A percentile compares a stretch with the other conserved stretches of the same genome.
Conservation (phyloP, 2,329 filamentous ascomycete species). For the Aspergillus latus region DNA sequence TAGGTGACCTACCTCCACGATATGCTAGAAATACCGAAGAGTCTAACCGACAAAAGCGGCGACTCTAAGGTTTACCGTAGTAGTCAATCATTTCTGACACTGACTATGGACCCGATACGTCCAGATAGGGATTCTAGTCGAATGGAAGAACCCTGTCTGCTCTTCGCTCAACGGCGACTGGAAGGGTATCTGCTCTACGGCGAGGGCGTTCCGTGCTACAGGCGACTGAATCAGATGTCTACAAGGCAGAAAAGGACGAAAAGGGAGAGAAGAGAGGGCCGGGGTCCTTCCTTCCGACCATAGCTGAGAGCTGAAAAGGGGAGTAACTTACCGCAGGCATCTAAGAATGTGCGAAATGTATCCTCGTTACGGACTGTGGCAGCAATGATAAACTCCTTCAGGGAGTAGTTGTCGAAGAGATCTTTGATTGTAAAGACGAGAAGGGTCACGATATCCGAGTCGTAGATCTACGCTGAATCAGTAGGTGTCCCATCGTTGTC, state of each 20-base stretch:
- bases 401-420: constrained; percentile 55
- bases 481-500: not conserved
- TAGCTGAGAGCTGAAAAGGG: not conserved
- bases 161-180: constrained; percentile 42
- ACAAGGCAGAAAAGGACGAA: not conserved
- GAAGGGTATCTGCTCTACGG: constrained; percentile 42
- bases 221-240: constrained; percentile 4
- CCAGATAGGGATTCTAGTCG: constrained; percentile 38
- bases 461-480: constrained; percentile 55
- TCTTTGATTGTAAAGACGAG: constrained; percentile 57
- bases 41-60: not conserved
- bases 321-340: constrained; percentile 55
- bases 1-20: not conserved
- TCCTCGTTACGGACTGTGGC: constrained; percentile 62
- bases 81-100: not conserved
- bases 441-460: constrained; percentile 57
- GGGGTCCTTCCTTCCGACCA: not conserved
- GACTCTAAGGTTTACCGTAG: too few relatives aligned
- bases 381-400: constrained; percentile 57
- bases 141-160: constrained; percentile 52
- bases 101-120: constrained; percentile 33
- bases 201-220: constrained; percentile 37
- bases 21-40: not conserved
- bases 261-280: not conserved
- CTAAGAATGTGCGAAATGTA: constrained; percentile 60